These are phyloP conservation scores for Pilasporangium apinafurcum DNA, from an alignment of 352 stramenopile genomes.

Conservation along the genomic window DNA sequence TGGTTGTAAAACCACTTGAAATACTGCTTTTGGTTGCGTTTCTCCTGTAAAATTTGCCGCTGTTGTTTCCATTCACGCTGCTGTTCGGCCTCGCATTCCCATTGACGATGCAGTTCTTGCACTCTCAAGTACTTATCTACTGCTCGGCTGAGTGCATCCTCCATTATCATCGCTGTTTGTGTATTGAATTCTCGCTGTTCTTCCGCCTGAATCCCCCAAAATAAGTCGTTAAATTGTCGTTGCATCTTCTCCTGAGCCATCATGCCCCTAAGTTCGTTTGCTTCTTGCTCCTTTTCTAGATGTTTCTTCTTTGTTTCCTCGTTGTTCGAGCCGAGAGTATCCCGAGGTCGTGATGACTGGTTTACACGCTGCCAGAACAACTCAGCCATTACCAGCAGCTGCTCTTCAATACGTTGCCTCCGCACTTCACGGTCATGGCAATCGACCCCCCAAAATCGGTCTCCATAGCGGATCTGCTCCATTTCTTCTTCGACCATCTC, in stretches of 20 bases:
- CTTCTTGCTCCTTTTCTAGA: slow-evolving; percentile 16
- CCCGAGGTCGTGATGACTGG: slow-evolving; percentile 8
- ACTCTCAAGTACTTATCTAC: slow-evolving; percentile 20
- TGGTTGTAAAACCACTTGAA: slow-evolving; percentile 59
- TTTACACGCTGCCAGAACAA: slow-evolving; percentile 38
- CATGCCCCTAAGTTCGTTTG: slow-evolving; percentile 24
- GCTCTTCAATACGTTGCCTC: slow-evolving; percentile 32
- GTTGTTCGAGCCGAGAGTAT: slow-evolving; percentile 14
- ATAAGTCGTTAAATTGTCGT: slow-evolving; percentile 32
- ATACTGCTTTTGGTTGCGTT: slow-evolving; percentile 35
- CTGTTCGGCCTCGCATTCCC: slow-evolving; percentile 22
- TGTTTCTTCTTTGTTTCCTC: slow-evolving; percentile 15
- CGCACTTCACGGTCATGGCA: slow-evolving; percentile 27
- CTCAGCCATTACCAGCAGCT: slow-evolving; percentile 29
- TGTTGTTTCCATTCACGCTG: slow-evolving; percentile 4
- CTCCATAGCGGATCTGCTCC: slow-evolving; percentile 31
- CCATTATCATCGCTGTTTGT: slow-evolving; percentile 23
- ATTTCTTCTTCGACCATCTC: slow-evolving; percentile 55
- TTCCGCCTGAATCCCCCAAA: slow-evolving; percentile 62
- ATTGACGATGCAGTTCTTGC: slow-evolving; percentile 18
- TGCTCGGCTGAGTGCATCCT: slow-evolving; percentile 26
- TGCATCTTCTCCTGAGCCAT: slow-evolving; percentile 26
- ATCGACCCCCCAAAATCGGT: slow-evolving; percentile 52
- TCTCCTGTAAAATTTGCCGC: slow-evolving; percentile 21
- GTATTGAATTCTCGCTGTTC: slow-evolving; percentile 23